A percentile compares a stretch with the other conserved stretches of the same genome.
These are phyloP conservation scores for Pholiota conissans DNA, from an alignment of 768 basidiomycete species.

Conservation along the genomic window DNA sequence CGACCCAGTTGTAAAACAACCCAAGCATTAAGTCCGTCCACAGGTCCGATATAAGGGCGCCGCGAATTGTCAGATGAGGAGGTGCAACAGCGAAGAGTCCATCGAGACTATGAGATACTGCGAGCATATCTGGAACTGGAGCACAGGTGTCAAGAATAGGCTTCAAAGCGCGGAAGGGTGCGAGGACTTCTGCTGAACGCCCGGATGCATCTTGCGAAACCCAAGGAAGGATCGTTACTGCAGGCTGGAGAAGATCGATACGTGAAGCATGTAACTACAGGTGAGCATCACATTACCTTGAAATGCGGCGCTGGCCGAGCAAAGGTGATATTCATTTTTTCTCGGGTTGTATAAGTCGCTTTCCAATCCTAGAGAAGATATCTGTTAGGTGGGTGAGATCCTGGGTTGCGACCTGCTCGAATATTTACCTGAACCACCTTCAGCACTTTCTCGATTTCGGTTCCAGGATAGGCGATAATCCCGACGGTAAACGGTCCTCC, in stretches of 20 bases:
- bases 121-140: conserved; percentile 10
- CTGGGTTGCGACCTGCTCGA: not conserved
- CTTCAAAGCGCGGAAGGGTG: conserved; percentile 18
- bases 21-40: conserved; percentile 17
- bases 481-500: conserved; percentile 10
- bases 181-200: conserved; percentile 13
- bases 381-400: not conserved
- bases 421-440: conserved; percentile 5
- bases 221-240: conserved; percentile 18
- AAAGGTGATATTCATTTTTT: conserved; percentile 11
- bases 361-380: conserved; percentile 9
- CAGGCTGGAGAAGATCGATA: conserved; percentile 5
- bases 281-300: conserved; percentile 1
- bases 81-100: conserved; percentile 14
- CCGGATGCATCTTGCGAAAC: conserved; percentile 12
- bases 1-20: conserved; percentile 16
- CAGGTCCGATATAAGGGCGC: conserved; percentile 18
- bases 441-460: conserved; percentile 3
- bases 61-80: conserved; percentile 13
- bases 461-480: conserved; percentile 4
- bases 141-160: conserved; percentile 13
- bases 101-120: conserved; percentile 18
- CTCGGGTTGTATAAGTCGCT: not conserved
- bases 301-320: conserved; percentile 8
- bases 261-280: not conserved